Evolutionary conservation across 2,329 filamentous ascomycete genomes (phyloP).

Genomic region (Blumeriella jaapii): DNA sequence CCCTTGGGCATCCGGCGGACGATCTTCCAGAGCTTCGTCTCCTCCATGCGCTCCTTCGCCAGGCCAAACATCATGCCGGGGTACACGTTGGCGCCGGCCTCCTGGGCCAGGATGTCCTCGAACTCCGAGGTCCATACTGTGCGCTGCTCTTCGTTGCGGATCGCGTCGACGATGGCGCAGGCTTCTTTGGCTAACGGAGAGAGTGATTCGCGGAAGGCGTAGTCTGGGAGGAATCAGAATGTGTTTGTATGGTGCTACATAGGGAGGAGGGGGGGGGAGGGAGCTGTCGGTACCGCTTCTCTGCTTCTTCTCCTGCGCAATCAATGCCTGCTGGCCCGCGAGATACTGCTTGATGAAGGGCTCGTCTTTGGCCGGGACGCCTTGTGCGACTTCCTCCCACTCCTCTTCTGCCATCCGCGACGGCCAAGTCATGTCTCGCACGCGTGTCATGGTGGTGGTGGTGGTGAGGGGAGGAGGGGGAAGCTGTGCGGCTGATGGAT

Average conservation of each 20-base stretch:
- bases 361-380: slow-evolving; percentile 49
- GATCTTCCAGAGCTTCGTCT: slow-evolving; percentile 75
- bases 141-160: slow-evolving; percentile 64
- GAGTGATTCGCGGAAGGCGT: slow-evolving; percentile 60
- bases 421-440: slow-evolving; percentile 23
- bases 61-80: slow-evolving; percentile 91
- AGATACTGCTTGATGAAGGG: slow-evolving; percentile 77
- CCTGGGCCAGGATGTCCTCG: slow-evolving; percentile 56
- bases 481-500: background rate
- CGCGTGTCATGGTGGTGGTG: slow-evolving; percentile 16
- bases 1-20: slow-evolving; percentile 84
- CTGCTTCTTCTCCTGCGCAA: slow-evolving; percentile 69
- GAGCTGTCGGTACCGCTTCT: slow-evolving; percentile 52
- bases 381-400: slow-evolving; percentile 44
- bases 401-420: slow-evolving; percentile 36
- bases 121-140: slow-evolving; percentile 66
- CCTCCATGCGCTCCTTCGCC: slow-evolving; percentile 76
- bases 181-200: slow-evolving; percentile 71
- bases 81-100: slow-evolving; percentile 54
- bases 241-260: slow-evolving; percentile 24
- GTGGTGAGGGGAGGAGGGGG: background rate
- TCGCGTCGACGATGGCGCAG: slow-evolving; percentile 66
- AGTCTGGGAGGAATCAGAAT: slow-evolving; percentile 35
- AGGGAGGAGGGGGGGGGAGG: background rate
- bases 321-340: slow-evolving; percentile 60